These are phyloP conservation scores for Bonia amplexicaulis DNA, from an alignment of 176 grass and related monocot species.

Conservation along the genomic window DNA sequence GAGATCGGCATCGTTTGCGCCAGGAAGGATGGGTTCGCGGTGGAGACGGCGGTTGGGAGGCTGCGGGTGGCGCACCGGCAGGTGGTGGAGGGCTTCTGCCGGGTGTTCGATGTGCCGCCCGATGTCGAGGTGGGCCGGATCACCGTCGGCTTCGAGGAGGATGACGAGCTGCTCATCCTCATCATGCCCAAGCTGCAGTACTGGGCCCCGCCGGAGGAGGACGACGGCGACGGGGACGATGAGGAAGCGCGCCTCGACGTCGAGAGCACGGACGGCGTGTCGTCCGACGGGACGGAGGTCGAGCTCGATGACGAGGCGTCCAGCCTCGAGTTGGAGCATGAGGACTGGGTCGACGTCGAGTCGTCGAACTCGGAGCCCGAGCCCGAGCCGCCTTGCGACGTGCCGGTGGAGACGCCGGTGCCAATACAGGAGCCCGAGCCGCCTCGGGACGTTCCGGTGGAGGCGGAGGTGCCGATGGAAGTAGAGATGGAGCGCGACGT, in stretches of 20 bases:
- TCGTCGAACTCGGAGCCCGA: constrained; percentile 1
- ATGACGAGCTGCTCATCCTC: constrained; percentile 61
- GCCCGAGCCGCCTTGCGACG: neutral
- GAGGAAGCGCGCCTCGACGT: neutral
- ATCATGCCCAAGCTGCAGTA: constrained; percentile 62
- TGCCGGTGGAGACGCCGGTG: neutral
- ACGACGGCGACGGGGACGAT: neutral
- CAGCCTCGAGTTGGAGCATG: constrained; percentile 15
- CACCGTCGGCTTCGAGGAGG: constrained; percentile 63
- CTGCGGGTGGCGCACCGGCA: constrained; percentile 40
- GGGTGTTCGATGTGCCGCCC: constrained; percentile 53
- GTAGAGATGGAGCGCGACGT: neutral
- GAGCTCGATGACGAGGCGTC: constrained; percentile 12
- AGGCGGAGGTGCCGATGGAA: neutral
- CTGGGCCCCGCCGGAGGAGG: neutral
- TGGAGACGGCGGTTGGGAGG: constrained; percentile 34
- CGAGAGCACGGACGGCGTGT: neutral
- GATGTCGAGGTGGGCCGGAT: constrained; percentile 39
- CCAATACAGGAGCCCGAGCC: neutral
- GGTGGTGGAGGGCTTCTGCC: constrained; percentile 41
- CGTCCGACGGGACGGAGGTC: constrained; percentile 7
- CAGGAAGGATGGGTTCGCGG: constrained; percentile 36
- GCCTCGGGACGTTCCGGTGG: neutral
- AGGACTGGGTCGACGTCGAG: constrained; percentile 34
- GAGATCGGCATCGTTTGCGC: constrained; percentile 47